Evolutionary conservation across 1,284 basidiomycete genomes (phyloP).

Genomic region (Afroboletus lepidellus): DNA sequence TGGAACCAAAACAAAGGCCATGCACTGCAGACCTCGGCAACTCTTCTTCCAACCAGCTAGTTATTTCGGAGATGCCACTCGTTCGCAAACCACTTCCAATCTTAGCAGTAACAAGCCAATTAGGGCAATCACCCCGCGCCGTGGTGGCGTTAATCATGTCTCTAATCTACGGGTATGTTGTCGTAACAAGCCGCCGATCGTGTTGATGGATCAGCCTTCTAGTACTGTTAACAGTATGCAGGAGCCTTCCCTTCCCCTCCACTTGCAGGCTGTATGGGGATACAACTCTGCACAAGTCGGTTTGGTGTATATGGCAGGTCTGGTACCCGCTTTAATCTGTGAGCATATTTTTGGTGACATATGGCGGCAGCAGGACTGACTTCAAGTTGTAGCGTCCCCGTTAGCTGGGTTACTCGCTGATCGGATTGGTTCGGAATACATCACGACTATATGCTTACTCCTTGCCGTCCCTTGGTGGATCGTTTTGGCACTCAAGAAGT

Average conservation of each 20-base stretch:
- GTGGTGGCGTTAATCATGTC: slow-evolving; percentile 50
- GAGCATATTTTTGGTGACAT: slow-evolving; percentile 20
- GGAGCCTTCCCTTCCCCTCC: slow-evolving; percentile 69
- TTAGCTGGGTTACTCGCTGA: slow-evolving; percentile 64
- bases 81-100: slow-evolving; percentile 37
- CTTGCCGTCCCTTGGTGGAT: slow-evolving; percentile 68
- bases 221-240: slow-evolving; percentile 55
- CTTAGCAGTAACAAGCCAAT: slow-evolving; percentile 42
- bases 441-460: slow-evolving; percentile 49
- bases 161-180: slow-evolving; percentile 59
- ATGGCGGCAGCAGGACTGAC: slow-evolving; percentile 4
- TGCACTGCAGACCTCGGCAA: not conserved
- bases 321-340: slow-evolving; percentile 69
- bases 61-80: slow-evolving; percentile 17
- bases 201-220: slow-evolving; percentile 1
- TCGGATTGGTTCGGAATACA: slow-evolving; percentile 57
- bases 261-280: slow-evolving; percentile 60
- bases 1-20: not conserved
- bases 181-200: not conserved
- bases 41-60: not conserved
- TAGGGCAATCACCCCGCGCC: slow-evolving; percentile 57
- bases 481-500: slow-evolving; percentile 50
- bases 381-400: slow-evolving; percentile 47
- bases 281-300: slow-evolving; percentile 64
- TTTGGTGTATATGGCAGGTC: slow-evolving; percentile 68